These are phyloP conservation scores for Rhipidocladum racemiflorum DNA, from an alignment of 176 grass and related monocot genomes.

Conservation along the genomic window DNA sequence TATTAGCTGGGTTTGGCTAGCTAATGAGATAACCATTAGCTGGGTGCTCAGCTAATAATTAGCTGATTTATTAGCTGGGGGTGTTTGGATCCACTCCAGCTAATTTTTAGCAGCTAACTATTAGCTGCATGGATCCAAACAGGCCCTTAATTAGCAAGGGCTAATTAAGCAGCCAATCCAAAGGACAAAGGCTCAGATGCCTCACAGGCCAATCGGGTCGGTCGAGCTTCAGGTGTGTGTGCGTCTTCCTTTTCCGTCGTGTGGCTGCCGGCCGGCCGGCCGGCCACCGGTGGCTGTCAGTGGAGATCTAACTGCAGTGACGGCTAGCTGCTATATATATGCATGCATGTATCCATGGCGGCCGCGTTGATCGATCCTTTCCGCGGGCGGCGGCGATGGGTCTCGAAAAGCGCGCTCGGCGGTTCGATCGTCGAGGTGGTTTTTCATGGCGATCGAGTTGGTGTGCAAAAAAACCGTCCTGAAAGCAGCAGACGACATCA, in stretches of 20 bases:
- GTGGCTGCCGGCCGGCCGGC: not conserved
- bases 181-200: not conserved
- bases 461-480: not conserved
- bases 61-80: too few relatives aligned
- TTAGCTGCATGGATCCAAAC: too few relatives aligned
- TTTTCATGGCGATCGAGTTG: too few relatives aligned
- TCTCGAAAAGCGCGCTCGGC: not conserved
- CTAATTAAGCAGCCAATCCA: not conserved
- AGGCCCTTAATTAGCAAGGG: too few relatives aligned
- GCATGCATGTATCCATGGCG: not conserved
- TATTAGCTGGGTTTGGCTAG: too few relatives aligned
- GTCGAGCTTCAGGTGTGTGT: not conserved
- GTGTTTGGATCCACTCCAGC: too few relatives aligned
- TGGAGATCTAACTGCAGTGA: not conserved
- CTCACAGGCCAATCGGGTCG: not conserved
- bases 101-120: too few relatives aligned
- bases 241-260: not conserved
- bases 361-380: not conserved
- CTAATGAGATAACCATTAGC: too few relatives aligned
- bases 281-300: not conserved
- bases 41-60: too few relatives aligned
- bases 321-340: not conserved
- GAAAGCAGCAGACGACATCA: not conserved
- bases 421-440: too few relatives aligned
- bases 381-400: accelerated